Percentiles rank a stretch among this genome's conserved stretches.
These are phyloP conservation scores for Auriscalpium orientale DNA, from an alignment of 768 basidiomycete genomes.

Conservation along the genomic window DNA sequence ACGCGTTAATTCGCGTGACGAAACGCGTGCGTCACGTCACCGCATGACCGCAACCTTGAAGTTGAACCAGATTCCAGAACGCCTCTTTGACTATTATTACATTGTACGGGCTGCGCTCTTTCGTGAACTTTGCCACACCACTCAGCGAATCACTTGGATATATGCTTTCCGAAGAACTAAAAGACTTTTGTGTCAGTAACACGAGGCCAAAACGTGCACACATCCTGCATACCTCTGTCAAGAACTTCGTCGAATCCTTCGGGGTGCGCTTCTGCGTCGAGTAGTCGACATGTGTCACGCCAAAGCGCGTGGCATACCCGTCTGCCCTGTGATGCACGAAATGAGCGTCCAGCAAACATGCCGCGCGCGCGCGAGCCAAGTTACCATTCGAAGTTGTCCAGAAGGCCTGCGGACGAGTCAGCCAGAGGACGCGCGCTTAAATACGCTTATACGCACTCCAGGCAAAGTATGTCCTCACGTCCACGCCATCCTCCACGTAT, in stretches of 20 bases:
- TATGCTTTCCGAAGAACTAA: too few species aligned
- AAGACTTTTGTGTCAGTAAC: too few species aligned
- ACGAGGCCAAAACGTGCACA: too few species aligned
- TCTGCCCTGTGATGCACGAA: slow-evolving; percentile 21
- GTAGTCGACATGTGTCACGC: slow-evolving; percentile 36
- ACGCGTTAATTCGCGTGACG: too few species aligned
- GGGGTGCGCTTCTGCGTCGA: slow-evolving; percentile 22
- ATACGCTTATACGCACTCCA: slow-evolving; percentile 26
- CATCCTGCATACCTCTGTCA: slow-evolving; percentile 16
- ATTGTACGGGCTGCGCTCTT: too few species aligned
- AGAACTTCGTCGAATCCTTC: slow-evolving; percentile 21
- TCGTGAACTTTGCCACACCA: too few species aligned
- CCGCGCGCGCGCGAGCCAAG: neutral
- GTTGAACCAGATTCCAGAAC: too few species aligned
- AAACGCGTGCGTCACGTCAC: too few species aligned
- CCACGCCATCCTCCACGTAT: slow-evolving; percentile 28
- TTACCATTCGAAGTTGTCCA: slow-evolving; percentile 41
- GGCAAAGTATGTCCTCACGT: slow-evolving; percentile 31
- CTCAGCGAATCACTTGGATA: too few species aligned
- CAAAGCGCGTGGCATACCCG: slow-evolving; percentile 37
- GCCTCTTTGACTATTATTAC: too few species aligned
- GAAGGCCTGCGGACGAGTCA: slow-evolving; percentile 19
- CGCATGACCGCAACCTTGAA: too few species aligned
- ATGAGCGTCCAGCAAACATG: too few species aligned
- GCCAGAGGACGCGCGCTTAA: neutral